Evolutionary conservation across 345 rosid genomes (phyloP).

Genomic region (Hibiscus syriacus): DNA sequence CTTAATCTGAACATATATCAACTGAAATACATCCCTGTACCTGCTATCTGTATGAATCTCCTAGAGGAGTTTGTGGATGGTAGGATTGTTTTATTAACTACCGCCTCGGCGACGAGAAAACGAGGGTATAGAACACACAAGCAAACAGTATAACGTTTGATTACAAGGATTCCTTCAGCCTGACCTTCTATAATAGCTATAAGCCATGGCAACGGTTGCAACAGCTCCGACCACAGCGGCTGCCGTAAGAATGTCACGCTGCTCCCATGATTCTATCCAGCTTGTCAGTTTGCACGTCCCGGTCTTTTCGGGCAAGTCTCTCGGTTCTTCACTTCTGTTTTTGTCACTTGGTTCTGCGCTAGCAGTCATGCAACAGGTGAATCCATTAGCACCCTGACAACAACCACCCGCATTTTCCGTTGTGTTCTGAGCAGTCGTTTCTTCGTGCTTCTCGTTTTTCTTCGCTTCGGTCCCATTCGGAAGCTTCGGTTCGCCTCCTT

Average conservation of each 20-base stretch:
- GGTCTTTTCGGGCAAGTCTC: conserved; percentile 19
- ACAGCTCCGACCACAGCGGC: conserved; percentile 62
- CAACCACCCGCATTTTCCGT: conserved; percentile 39
- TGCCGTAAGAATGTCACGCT: conserved; percentile 48
- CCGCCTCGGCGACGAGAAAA: conserved; percentile 15
- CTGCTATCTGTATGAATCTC: conserved; percentile 5
- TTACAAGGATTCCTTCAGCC: conserved; percentile 24
- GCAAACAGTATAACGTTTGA: conserved; percentile 10
- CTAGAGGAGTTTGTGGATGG: conserved; percentile 7
- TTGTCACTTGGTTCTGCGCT: conserved; percentile 24
- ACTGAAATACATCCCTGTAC: too few relatives aligned
- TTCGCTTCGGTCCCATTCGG: conserved; percentile 35
- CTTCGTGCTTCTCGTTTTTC: conserved; percentile 24
- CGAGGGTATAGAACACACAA: conserved; percentile 12
- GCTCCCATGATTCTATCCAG: conserved; percentile 53
- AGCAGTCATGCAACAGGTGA: conserved; percentile 66
- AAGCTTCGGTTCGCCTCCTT: conserved; percentile 26
- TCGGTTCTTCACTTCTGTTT: conserved; percentile 9
- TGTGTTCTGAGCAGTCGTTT: conserved; percentile 19
- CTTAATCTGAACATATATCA: too few relatives aligned
- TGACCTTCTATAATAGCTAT: conserved; percentile 56
- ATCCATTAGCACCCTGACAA: conserved; percentile 64
- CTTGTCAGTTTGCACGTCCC: conserved; percentile 21
- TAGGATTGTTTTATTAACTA: conserved; percentile 26
- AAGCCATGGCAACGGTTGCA: conserved; percentile 58